Base-by-base conservation (phyloP, 2,329 filamentous ascomycete genomes). In the Aureobasidium sp. region DNA sequence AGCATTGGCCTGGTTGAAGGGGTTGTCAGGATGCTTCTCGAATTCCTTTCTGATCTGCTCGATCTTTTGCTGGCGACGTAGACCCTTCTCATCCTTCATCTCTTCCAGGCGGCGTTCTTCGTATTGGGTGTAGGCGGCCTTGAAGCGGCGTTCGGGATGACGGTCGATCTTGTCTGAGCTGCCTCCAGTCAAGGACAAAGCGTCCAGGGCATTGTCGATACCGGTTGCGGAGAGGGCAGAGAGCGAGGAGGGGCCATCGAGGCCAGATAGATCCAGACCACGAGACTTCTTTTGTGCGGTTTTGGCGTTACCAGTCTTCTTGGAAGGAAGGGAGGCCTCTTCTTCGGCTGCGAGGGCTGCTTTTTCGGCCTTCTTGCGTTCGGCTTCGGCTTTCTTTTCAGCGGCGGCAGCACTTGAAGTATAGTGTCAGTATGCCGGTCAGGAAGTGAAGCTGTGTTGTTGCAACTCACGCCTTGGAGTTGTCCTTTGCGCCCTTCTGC, bases 141-240 rank as follows among this genome's bases (percentile, higher is more conserved):
- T 90, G 79, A 87, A 94, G 59, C 94, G 82, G 64, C 90, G 81
- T 79, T 97, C 92, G 0, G 94, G 92, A 73, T 97, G 92, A 59
- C 86, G 83, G 72, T 99, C 94, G 63, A 99, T 75, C 79, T 94
- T 91, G 63, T 83, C 77, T 27, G 32, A 41, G 24, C 81, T 80
- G 17, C 82, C 81, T 12, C 82, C 55, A 3, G 84, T 84, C 59
- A 97, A 76, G 2, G 85, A 86, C 32, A 97, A 83, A 3, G 92
- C 92, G 70, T 97, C 92, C 55, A 97, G 84, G 0, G 92, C 92
- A 70, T 97, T 93, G 74, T 97, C 92, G 74, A 99, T 96, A 70
- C 92, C 92, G 0, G 88, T 83, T 3, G 92, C 92, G 73, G 88
- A 92, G 69, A 97, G 82, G 0, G 89, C 76, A 0, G 80, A 68